Base-by-base conservation (phyloP, 305 asterid species). In the Ilex paraguariensis region DNA sequence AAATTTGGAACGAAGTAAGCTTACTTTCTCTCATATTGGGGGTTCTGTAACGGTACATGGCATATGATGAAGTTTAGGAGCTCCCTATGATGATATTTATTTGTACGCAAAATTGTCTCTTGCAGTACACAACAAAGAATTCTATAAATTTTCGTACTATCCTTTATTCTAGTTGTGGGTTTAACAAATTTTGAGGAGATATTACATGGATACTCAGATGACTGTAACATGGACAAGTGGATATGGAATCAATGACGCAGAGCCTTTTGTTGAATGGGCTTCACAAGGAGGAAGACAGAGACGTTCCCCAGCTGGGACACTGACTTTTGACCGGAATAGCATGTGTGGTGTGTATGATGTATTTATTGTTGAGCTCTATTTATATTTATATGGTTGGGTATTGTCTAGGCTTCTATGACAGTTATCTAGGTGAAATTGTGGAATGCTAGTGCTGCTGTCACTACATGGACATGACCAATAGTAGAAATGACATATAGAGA, bases 181-280 rank as follows among this genome's bases (percentile, higher is more conserved):
- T 17, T 17, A 17, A 17, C 21, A 17, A 17, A 17, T 17, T 17
- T 17, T 17, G 21, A 17, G 21, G 21, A 17, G 21, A 17, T 17
- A 17, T 65, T 75, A 63, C 81, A 91, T 44, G 49, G 13, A 6
- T 44, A 44, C 13, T 13, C 13, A 50, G 98, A 91, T 91, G 96
- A 85, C 98, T n/a, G 77, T 91, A 33, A 88, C 98, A 39, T 91
- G 98, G 98, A 91, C 98, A 64, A 91, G 98, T 75, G 98, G 97
- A 21, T 88, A 91, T 72, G 74, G 80, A 62, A 74, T 84, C 67
- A 84, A 82, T 45, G 90, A 92, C 78, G 98, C 98, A 13, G 62
- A 77, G 61, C 96, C 98, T 55, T 79, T 92, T 66, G 85, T 92
- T 39, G 78, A 79, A 68, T 89, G 96, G 97, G 87, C 93, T 64